Evolutionary conservation across 495 filamentous ascomycete species (phyloP).

Genomic region (Penicillium arizonense): DNA sequence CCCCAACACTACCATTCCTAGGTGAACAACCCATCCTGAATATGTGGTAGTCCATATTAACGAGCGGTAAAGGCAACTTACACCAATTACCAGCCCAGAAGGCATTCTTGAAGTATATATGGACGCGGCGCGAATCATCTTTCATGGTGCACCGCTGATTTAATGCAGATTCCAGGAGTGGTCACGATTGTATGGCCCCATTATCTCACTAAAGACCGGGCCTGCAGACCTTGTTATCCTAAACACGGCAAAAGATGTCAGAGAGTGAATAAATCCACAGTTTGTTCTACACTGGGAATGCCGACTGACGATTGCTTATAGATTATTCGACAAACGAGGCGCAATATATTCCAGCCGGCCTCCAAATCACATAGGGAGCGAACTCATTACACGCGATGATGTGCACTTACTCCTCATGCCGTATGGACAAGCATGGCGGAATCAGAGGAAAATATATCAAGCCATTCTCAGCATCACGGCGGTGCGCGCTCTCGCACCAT

Average conservation of each 20-base stretch:
- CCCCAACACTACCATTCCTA: neutral
- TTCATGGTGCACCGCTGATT: neutral
- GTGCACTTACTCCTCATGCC: constrained; percentile 17
- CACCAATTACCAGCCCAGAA: neutral
- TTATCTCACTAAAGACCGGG: neutral
- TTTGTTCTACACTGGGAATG: neutral
- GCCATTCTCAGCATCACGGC: constrained; percentile 14
- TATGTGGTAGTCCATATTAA: neutral
- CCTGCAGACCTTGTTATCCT: neutral
- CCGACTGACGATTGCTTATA: neutral
- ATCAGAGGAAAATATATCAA: constrained; percentile 13
- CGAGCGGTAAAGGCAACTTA: neutral
- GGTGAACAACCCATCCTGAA: neutral
- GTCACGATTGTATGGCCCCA: neutral
- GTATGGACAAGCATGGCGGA: constrained; percentile 19
- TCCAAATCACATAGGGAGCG: constrained; percentile 6
- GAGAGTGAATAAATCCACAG: neutral
- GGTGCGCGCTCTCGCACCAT: constrained; percentile 8
- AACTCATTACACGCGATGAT: constrained; percentile 13
- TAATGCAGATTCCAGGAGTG: neutral
- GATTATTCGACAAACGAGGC: constrained; percentile 18
- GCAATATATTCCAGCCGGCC: constrained; percentile 18
- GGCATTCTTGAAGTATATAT: neutral
- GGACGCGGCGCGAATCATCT: neutral
- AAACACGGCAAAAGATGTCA: neutral